Evolutionary conservation across 1,284 basidiomycete genomes (phyloP), one percentile per base, ranked within the genome.

Genomic region (Cryptococcus wingfieldii): DNA sequence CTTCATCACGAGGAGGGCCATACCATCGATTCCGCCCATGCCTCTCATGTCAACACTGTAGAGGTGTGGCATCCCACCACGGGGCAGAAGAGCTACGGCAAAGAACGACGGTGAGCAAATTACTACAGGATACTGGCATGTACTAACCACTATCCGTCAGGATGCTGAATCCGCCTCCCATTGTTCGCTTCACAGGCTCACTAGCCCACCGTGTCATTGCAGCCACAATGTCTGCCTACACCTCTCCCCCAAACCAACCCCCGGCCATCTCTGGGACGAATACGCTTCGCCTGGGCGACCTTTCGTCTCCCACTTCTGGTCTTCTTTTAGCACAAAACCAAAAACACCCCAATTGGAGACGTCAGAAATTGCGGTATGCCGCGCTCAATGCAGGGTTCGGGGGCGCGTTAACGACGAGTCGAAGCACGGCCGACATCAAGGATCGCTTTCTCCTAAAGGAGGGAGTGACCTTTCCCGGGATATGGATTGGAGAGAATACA

Each of bases 41-140:
- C 31, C 6, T 34, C 31, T 10, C 49, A 6, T 41, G 18, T 39
- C 19, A 50, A 65, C 0, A 67, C 62, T 0, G 49, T 75, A 5
- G 63, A 72, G 47, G 63, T 75, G 4, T 74, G 72, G 72, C 72
- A 75, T 51, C 69, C 70, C 8, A 68, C 60, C 23, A 68, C 71
- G 4, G 71, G 61, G 14, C 72, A 74, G 56, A 75, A 74, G 62
- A 71, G 70, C 53, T 75, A 75, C 47, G 68, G 65, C 18, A 71
- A 72, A 47, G 74, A 75, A 52, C 53, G 67, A 47, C 59, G 74
- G 74, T 72, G 42, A 52, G 70, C 59, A 7, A 10, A 31, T 16
- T 23, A 10, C 50, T 2, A 12, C 23, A 14, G 7, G 13, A 19
- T 16, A 16, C 13, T 10, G 37, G 38, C 18, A 49, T 42, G n/a